These are phyloP conservation scores for Venturia nashicola DNA, from an alignment of 2,329 filamentous ascomycete genomes.

Conservation along the genomic window DNA sequence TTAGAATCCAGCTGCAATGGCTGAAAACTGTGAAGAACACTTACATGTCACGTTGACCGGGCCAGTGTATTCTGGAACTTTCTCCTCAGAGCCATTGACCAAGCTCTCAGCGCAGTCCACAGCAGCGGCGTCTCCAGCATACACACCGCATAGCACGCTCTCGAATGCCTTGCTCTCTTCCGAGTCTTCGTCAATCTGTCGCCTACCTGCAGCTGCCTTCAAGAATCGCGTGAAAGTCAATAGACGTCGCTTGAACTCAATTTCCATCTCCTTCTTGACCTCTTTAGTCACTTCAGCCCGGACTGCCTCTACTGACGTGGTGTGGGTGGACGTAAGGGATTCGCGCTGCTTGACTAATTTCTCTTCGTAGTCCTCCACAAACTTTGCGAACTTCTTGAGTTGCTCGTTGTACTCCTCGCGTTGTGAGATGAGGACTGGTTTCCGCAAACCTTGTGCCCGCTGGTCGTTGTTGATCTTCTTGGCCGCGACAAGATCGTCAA, in stretches of 20 bases:
- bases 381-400: slow-evolving; percentile 59
- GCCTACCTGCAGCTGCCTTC: slow-evolving; percentile 61
- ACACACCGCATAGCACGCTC: slow-evolving; percentile 65
- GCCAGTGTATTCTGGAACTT: slow-evolving; percentile 52
- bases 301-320: slow-evolving; percentile 43
- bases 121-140: slow-evolving; percentile 63
- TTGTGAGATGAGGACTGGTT: slow-evolving; percentile 57
- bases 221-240: slow-evolving; percentile 68
- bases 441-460: slow-evolving; percentile 65
- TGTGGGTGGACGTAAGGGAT: slow-evolving; percentile 41
- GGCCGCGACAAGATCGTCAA: slow-evolving; percentile 58
- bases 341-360: slow-evolving; percentile 47
- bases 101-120: slow-evolving; percentile 67
- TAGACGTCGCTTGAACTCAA: slow-evolving; percentile 47
- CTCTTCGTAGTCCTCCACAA: slow-evolving; percentile 58
- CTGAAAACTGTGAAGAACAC: slow-evolving; percentile 19
- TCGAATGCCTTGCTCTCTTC: slow-evolving; percentile 75
- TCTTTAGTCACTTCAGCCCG: slow-evolving; percentile 44
- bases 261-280: slow-evolving; percentile 40
- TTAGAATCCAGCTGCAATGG: background rate
- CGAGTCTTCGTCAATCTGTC: slow-evolving; percentile 56
- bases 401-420: slow-evolving; percentile 62
- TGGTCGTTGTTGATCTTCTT: slow-evolving; percentile 74
- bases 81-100: slow-evolving; percentile 58
- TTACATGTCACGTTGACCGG: slow-evolving; percentile 59